Evolutionary conservation across 495 filamentous ascomycete genomes (phyloP).

Genomic region (Tuber aestivum): DNA sequence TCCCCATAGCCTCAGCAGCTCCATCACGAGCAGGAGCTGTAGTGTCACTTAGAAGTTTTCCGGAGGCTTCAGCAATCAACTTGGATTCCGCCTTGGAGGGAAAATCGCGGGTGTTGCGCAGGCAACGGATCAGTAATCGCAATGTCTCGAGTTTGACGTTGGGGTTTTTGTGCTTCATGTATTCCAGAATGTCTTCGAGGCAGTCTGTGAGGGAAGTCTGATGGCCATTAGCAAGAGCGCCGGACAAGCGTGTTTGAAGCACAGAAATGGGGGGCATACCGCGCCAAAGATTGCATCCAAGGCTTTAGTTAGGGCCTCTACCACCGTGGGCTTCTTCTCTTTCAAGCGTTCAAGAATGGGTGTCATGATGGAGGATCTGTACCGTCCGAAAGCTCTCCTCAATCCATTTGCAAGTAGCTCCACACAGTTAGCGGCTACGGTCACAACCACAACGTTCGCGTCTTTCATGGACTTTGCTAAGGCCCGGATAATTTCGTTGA

Average conservation of each 20-base stretch:
- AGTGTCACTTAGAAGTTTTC: constrained; percentile 83
- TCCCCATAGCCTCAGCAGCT: constrained; percentile 86
- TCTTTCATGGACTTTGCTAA: constrained; percentile 98
- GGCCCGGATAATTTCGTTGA: constrained; percentile 69
- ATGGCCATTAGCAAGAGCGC: constrained; percentile 7
- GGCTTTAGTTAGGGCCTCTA: constrained; percentile 78
- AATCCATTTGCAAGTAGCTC: constrained; percentile 87
- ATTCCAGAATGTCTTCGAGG: constrained; percentile 80
- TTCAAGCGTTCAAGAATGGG: constrained; percentile 93
- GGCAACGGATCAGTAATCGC: constrained; percentile 80
- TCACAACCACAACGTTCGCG: constrained; percentile 92
- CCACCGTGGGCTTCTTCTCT: constrained; percentile 87
- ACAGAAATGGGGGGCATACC: constrained; percentile 22
- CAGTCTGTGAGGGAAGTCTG: constrained; percentile 69
- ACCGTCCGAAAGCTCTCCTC: constrained; percentile 68
- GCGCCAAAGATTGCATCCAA: constrained; percentile 79
- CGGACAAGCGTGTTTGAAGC: neutral
- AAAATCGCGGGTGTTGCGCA: constrained; percentile 74
- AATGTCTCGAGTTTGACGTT: constrained; percentile 93
- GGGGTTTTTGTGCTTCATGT: constrained; percentile 88
- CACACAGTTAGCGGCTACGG: constrained; percentile 87
- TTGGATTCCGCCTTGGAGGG: constrained; percentile 78
- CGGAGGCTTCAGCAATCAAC: constrained; percentile 75
- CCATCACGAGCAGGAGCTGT: constrained; percentile 76
- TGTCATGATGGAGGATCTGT: constrained; percentile 68